phyloP scores from a whole-genome alignment of 2,329 filamentous ascomycete species.

The Ceratocystis variospora region DNA sequence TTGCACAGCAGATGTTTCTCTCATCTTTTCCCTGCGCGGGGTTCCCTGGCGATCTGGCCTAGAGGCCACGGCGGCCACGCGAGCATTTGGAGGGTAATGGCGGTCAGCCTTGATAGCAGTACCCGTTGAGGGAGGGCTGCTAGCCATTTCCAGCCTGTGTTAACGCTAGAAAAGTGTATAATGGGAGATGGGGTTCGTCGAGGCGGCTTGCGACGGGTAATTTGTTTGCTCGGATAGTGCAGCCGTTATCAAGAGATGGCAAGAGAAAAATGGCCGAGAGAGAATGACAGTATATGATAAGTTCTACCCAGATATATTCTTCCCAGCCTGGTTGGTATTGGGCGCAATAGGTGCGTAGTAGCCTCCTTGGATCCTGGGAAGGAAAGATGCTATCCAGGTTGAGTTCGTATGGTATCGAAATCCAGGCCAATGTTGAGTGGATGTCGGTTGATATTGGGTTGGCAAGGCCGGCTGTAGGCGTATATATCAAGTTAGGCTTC shows the following conservation, averaged over 20 bases:
- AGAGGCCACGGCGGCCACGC: slow-evolving; percentile 29
- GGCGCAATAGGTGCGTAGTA: no score
- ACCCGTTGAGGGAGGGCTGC: slow-evolving; percentile 21
- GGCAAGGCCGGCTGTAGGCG: background rate
- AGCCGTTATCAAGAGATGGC: background rate
- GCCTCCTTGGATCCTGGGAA: background rate
- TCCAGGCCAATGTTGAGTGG: background rate
- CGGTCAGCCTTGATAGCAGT: slow-evolving; percentile 24
- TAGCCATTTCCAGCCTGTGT: slow-evolving; percentile 9
- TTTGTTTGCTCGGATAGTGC: background rate
- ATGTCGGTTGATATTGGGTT: background rate
- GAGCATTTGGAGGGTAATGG: slow-evolving; percentile 34
- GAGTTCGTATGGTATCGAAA: no score
- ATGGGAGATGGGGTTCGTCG: background rate
- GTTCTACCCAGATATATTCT: no score
- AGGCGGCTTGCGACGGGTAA: background rate
- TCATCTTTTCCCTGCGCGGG: slow-evolving; percentile 47
- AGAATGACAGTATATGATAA: no score
- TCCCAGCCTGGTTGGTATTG: no score
- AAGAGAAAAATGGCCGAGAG: background rate
- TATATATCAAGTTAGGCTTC: background rate
- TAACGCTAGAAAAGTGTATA: background rate
- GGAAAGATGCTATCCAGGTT: background rate
- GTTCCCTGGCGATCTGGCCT: slow-evolving; percentile 38
- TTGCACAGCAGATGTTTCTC: slow-evolving; percentile 52